These are phyloP conservation scores for Rugonectria rugulosa DNA, from an alignment of 2,329 filamentous ascomycete genomes.

Conservation along the genomic window DNA sequence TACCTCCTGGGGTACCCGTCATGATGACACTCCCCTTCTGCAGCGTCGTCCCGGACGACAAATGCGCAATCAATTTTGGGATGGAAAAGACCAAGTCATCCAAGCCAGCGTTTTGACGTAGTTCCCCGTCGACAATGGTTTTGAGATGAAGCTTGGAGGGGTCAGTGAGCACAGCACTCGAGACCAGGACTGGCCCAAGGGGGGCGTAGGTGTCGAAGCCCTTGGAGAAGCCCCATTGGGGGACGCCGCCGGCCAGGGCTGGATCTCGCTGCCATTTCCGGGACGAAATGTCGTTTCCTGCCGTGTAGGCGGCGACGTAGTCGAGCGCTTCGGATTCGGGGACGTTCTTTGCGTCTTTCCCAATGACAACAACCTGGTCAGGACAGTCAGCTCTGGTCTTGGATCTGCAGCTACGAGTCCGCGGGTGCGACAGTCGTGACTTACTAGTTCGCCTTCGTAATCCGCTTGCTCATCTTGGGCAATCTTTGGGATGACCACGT, in stretches of 20 bases:
- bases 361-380: slow-evolving; percentile 50
- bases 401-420: no score
- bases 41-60: slow-evolving; percentile 52
- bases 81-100: slow-evolving; percentile 56
- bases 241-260: slow-evolving; percentile 56
- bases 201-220: slow-evolving; percentile 65
- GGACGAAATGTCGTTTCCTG: slow-evolving; percentile 62
- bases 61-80: slow-evolving; percentile 45
- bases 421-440: no score
- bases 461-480: slow-evolving; percentile 57
- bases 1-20: slow-evolving; percentile 55
- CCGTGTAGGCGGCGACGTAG: slow-evolving; percentile 62
- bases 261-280: slow-evolving; percentile 61
- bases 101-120: slow-evolving; percentile 52
- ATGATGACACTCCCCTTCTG: slow-evolving; percentile 53
- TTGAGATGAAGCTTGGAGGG: slow-evolving; percentile 51
- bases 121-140: slow-evolving; percentile 56
- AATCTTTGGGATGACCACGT: slow-evolving; percentile 56
- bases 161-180: slow-evolving; percentile 49
- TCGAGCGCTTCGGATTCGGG: slow-evolving; percentile 49
- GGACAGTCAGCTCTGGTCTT: neutral
- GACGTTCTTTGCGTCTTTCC: slow-evolving; percentile 58
- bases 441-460: slow-evolving; percentile 55
- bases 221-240: slow-evolving; percentile 65
- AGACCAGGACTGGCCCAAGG: slow-evolving; percentile 57